These are phyloP conservation scores for Misopates orontium DNA, from an alignment of 257 asterid species.

Conservation along the genomic window DNA sequence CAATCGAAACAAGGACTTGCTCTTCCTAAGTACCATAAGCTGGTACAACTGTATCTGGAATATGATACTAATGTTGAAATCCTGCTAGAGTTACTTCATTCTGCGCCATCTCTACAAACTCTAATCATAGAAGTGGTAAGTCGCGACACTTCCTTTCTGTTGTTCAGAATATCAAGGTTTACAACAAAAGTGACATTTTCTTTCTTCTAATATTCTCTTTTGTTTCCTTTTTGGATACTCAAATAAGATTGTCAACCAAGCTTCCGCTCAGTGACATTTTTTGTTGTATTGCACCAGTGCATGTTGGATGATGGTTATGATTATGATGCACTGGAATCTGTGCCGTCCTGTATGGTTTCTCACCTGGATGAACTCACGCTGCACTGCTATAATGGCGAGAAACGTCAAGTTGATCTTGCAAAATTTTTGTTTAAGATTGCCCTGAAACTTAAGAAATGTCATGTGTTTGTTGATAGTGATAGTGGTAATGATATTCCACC, in stretches of 20 bases:
- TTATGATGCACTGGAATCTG: background rate
- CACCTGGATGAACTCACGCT: background rate
- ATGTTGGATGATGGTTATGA: background rate
- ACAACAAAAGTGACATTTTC: background rate
- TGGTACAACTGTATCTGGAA: background rate
- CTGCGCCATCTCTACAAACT: background rate
- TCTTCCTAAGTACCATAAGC: background rate
- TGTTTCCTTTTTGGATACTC: background rate
- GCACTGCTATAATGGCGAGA: background rate
- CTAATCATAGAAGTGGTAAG: slow-evolving; percentile 5
- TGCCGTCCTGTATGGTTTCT: background rate
- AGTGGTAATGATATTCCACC: background rate
- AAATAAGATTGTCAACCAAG: background rate
- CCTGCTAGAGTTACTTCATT: background rate
- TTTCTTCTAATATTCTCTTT: background rate
- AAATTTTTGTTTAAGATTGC: background rate
- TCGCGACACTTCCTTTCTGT: background rate
- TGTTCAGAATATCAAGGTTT: background rate
- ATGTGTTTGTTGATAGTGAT: background rate
- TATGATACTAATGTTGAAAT: no score
- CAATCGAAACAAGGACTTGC: background rate
- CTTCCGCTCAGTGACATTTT: background rate
- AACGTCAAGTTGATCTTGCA: background rate
- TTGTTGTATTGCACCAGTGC: background rate
- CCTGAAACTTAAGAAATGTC: background rate